Evolutionary conservation across 140 eudicot species (phyloP).

Genomic region (Stevia rebaudiana): DNA sequence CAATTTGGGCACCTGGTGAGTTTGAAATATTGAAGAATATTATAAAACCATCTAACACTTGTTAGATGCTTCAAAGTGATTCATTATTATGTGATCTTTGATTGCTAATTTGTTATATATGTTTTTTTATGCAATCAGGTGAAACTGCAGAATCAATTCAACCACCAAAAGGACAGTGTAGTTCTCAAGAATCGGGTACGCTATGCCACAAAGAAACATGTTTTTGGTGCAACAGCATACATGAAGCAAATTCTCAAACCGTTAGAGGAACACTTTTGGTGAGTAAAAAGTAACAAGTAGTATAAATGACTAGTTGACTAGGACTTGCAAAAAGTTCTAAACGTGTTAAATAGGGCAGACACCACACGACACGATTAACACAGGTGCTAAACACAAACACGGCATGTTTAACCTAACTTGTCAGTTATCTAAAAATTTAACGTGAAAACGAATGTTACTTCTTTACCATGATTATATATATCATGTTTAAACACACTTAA

Average conservation of each 20-base stretch:
- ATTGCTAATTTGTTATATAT: not conserved
- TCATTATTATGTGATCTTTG: not conserved
- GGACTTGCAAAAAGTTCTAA: no score
- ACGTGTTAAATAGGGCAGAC: no score
- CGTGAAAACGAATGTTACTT: no score
- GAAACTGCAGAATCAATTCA: slow-evolving; percentile 78
- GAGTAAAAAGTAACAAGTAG: slow-evolving; percentile 16
- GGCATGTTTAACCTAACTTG: no score
- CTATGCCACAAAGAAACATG: slow-evolving; percentile 61
- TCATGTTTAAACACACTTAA: no score
- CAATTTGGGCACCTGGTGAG: slow-evolving; percentile 98
- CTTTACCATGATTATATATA: no score
- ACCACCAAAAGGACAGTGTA: slow-evolving; percentile 65
- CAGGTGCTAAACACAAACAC: no score
- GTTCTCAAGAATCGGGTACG: slow-evolving; percentile 46
- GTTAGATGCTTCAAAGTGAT: not conserved
- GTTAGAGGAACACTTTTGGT: slow-evolving; percentile 93
- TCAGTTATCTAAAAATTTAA: no score
- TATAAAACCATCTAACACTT: not conserved
- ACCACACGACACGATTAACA: no score
- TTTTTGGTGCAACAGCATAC: slow-evolving; percentile 61
- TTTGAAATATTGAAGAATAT: not conserved
- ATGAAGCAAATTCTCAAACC: slow-evolving; percentile 72
- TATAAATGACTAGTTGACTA: slow-evolving; percentile 3
- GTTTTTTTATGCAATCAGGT: slow-evolving; percentile 45